Base-by-base conservation (phyloP, 2,329 filamentous ascomycete genomes). In the Amylocarpus encephaloides region DNA sequence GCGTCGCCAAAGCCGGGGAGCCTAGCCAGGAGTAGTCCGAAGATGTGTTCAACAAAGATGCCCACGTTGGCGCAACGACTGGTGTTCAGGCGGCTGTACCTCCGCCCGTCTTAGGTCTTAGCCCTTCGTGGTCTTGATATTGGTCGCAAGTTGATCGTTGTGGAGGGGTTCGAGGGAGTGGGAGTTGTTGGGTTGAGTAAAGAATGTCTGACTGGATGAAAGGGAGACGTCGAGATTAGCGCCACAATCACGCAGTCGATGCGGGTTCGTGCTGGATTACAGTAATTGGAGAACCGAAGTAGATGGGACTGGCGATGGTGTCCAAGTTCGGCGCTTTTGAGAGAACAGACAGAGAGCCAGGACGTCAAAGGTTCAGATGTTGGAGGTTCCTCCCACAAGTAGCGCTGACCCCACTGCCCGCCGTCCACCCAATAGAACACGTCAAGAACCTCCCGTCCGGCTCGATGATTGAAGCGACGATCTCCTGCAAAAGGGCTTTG, bases 11-110 rank as follows among this genome's bases (percentile, higher is more conserved):
- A 56, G 44, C 50, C 38, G 39, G 46, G 48, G 44, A 58, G 60
- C 59, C 62, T 61, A 53, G 57, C 59, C 60, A 61, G 59, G 59
- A 62, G 63, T 61, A n/a, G n/a, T n/a, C n/a, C 57, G 52, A 55
- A 43, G 35, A 40, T 48, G 53, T 33, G 43, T 51, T 43, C 47
- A 53, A 43, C 41, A 56, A 41, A 39, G 40, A 48, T 30, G 43
- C 42, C 15, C 29, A 13, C 18, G 19, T 35, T 26, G 32, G 33
- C 33, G 32, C 43, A 46, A 46, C n/a, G 13, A 5, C 7, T n/a
- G 16, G 38, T 40, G 11, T 11, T n/a, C n/a, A 19, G 10, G 18
- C 5, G 18, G 16, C 5, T 40, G 38, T 16, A 5, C 22, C 19
- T 15, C 30, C 12, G 40, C 40, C 26, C 15, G 40, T 26, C 7